A percentile compares a stretch with the other conserved stretches of the same genome.
These are phyloP conservation scores for Pyrus communis DNA, from an alignment of 306 rosid genomes.

Conservation along the genomic window DNA sequence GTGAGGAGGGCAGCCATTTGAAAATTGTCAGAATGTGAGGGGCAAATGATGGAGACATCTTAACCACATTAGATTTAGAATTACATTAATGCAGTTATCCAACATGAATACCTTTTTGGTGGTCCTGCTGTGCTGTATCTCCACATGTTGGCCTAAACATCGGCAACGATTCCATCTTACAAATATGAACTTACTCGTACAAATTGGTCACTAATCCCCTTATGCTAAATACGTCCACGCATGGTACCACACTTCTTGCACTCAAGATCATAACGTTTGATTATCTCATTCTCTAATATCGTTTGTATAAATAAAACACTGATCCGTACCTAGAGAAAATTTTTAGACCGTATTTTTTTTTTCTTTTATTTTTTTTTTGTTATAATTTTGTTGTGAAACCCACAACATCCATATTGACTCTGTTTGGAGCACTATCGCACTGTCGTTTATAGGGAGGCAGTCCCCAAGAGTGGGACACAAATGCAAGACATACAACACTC, in stretches of 20 bases:
- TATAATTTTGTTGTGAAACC: neutral
- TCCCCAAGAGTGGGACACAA: neutral
- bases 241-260: neutral
- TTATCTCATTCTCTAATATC: neutral
- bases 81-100: neutral
- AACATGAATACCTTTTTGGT: neutral
- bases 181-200: neutral
- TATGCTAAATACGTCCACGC: neutral
- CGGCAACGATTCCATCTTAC: slow-evolving; percentile 4
- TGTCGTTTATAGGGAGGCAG: neutral
- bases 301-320: too few species aligned
- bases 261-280: neutral
- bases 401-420: neutral
- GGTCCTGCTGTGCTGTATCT: slow-evolving; percentile 1
- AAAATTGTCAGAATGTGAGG: neutral
- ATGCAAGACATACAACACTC: too few species aligned
- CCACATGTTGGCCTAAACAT: slow-evolving; percentile 1
- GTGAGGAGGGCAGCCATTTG: slow-evolving; percentile 11
- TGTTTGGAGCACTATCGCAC: neutral
- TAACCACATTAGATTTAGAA: slow-evolving; percentile 1
- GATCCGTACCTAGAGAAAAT: too few species aligned
- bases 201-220: neutral
- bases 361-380: neutral
- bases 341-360: neutral
- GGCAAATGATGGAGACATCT: slow-evolving; percentile 17